Evolutionary conservation across 768 basidiomycete species (phyloP).

Genomic region (Boletus sensibilis): DNA sequence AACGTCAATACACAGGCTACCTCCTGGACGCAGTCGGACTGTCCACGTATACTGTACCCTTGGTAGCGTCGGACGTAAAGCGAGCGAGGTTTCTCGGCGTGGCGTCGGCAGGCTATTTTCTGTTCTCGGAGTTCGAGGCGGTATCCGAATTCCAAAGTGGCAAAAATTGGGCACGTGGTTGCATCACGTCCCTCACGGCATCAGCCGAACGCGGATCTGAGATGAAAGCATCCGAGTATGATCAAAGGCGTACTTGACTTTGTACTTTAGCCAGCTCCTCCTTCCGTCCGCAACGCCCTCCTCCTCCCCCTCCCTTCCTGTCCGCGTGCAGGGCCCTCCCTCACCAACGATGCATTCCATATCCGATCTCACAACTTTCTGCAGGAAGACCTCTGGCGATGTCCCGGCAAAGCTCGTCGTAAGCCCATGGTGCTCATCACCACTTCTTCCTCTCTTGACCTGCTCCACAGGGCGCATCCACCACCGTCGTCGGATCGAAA

Average conservation of each 20-base stretch:
- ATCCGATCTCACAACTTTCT: slow-evolving; percentile 86
- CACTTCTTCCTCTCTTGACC: not conserved
- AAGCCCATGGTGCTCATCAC: slow-evolving; percentile 32
- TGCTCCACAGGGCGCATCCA: slow-evolving; percentile 72
- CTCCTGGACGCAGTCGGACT: not conserved
- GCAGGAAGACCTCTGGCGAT: slow-evolving; percentile 79
- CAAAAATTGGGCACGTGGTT: slow-evolving; percentile 16
- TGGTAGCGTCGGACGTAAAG: not conserved
- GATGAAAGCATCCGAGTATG: slow-evolving; percentile 19
- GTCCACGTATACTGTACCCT: no score
- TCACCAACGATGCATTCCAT: slow-evolving; percentile 64
- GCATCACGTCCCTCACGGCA: slow-evolving; percentile 22
- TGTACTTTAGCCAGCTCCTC: slow-evolving; percentile 20
- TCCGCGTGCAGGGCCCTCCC: not conserved
- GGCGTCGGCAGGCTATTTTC: slow-evolving; percentile 9
- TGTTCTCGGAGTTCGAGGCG: slow-evolving; percentile 16
- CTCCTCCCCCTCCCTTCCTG: slow-evolving; percentile 2
- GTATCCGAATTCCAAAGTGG: slow-evolving; percentile 10
- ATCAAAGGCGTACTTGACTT: slow-evolving; percentile 14
- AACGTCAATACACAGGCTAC: not conserved
- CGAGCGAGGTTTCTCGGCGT: slow-evolving; percentile 1
- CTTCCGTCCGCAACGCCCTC: slow-evolving; percentile 13
- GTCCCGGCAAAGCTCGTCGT: slow-evolving; percentile 88
- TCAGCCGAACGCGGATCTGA: slow-evolving; percentile 30
- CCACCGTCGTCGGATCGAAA: slow-evolving; percentile 84